Evolutionary conservation across 1,284 basidiomycete species (phyloP).

Genomic region (Cryptococcus sp.): DNA sequence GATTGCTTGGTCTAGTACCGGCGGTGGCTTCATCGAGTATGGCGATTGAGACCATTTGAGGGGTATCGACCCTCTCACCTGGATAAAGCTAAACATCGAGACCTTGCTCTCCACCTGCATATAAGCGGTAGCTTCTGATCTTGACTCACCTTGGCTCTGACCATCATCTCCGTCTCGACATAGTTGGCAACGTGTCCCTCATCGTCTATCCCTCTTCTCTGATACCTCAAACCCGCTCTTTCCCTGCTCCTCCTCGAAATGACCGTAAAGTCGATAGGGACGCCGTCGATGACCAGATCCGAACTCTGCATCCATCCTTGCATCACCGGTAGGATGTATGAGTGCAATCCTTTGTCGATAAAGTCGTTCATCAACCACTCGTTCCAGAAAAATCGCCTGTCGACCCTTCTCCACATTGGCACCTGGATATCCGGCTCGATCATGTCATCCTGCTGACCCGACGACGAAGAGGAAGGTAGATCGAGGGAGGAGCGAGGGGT

Average conservation of each 20-base stretch:
- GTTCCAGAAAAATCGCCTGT: constrained; percentile 54
- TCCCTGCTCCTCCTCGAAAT: constrained; percentile 52
- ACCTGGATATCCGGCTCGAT: constrained; percentile 49
- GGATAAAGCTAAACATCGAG: constrained; percentile 80
- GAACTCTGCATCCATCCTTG: constrained; percentile 79
- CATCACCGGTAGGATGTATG: constrained; percentile 78
- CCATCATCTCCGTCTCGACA: constrained; percentile 58
- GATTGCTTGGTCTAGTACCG: constrained; percentile 69
- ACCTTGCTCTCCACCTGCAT: constrained; percentile 53
- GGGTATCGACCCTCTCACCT: constrained; percentile 85
- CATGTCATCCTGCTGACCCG: constrained; percentile 24
- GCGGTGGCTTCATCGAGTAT: constrained; percentile 78
- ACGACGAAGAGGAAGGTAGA: neutral
- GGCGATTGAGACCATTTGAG: constrained; percentile 74
- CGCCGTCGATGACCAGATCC: constrained; percentile 53
- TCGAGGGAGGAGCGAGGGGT: neutral
- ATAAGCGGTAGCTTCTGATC: constrained; percentile 1
- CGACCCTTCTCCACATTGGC: constrained; percentile 50
- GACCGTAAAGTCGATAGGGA: constrained; percentile 48
- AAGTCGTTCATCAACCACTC: constrained; percentile 44
- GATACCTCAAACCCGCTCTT: constrained; percentile 53
- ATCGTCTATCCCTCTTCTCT: constrained; percentile 52
- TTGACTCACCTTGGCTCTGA: constrained; percentile 62
- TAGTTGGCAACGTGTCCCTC: constrained; percentile 54
- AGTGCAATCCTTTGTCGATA: constrained; percentile 54